Evolutionary conservation across 176 grass and related monocot genomes (phyloP), one percentile per base, ranked within the genome.

Genomic region (Avena eriantha): DNA sequence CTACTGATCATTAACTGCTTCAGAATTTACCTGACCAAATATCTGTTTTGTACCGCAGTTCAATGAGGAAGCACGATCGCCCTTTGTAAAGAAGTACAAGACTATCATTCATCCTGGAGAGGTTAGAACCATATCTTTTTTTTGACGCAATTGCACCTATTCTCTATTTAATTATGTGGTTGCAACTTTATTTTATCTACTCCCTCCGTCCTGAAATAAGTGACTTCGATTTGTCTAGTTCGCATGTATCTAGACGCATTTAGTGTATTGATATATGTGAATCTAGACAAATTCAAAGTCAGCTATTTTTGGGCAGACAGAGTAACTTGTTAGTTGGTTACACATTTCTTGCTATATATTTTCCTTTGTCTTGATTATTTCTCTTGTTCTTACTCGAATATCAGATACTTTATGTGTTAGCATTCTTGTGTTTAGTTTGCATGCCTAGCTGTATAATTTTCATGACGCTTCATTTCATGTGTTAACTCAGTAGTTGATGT

Each of bases 61-160:
- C 78, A 91, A 94, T 19, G 97, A 93, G 83, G 92, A 99, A 93
- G 85, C 94, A 21, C 87, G 85, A 10, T 99, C 97, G 6, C 97
- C 97, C 73, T 94, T 94, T 90, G 90, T 99, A 11, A 94, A 93
- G 72, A 94, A 94, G 87, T 99, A 85, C 57, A 99, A 97, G 82
- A 99, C 92, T 69, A 94, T 99, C n/a, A 88, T 99, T 85, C 97
- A 99, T 92, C 97, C 97, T n/a, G 97, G 97, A 43, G 92, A 99
- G 90, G 97, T 98, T 91, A 71, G 71, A 48, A 23, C 19, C 14
- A 17, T 59, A 43, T 56, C 2, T 57, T 81, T 3, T 91, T 81
- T 77, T 48, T 54, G 35, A 71, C 11, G 8, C 47, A 79, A 15
- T 51, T 81, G 26, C 45, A 19, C 31, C 16, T 69, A 19, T 36